phyloP scores from a whole-genome alignment of 1,139 yeast genomes.

The Hansenula anomala region DNA sequence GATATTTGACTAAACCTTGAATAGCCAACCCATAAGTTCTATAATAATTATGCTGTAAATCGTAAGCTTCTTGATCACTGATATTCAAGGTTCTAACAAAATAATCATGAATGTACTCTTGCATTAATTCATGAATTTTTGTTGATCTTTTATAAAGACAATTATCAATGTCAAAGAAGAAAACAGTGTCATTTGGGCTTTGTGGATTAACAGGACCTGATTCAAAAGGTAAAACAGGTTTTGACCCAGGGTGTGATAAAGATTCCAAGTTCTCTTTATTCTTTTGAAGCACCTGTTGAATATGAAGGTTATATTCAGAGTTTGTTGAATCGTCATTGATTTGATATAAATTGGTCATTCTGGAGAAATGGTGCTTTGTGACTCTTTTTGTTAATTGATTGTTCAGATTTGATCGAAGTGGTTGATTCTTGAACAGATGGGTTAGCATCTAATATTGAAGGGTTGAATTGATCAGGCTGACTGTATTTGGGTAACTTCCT shows the following conservation, averaged over 20 bases:
- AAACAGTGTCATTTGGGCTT: slow-evolving; percentile 34
- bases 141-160: slow-evolving; percentile 76
- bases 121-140: slow-evolving; percentile 83
- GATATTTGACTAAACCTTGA: slow-evolving; percentile 82
- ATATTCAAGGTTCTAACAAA: slow-evolving; percentile 62
- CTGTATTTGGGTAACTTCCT: too few species aligned
- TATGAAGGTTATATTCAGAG: slow-evolving; percentile 5
- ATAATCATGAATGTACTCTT: slow-evolving; percentile 73
- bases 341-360: slow-evolving; percentile 1
- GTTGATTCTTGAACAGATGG: too few species aligned
- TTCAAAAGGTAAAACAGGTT: slow-evolving; percentile 22
- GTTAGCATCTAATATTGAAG: too few species aligned
- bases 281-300: slow-evolving; percentile 21
- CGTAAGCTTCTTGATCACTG: slow-evolving; percentile 69
- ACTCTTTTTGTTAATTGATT: neutral
- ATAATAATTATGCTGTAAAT: slow-evolving; percentile 71
- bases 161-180: slow-evolving; percentile 91
- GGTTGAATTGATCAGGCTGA: too few species aligned
- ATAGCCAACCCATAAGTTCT: slow-evolving; percentile 87
- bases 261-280: slow-evolving; percentile 29
- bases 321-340: neutral
- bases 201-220: slow-evolving; percentile 18
- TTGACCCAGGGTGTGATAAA: slow-evolving; percentile 29
- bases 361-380: neutral
- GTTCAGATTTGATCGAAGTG: too few species aligned